Conservation (phyloP, 345 rosid species). For the Eucalyptus regnans region DNA sequence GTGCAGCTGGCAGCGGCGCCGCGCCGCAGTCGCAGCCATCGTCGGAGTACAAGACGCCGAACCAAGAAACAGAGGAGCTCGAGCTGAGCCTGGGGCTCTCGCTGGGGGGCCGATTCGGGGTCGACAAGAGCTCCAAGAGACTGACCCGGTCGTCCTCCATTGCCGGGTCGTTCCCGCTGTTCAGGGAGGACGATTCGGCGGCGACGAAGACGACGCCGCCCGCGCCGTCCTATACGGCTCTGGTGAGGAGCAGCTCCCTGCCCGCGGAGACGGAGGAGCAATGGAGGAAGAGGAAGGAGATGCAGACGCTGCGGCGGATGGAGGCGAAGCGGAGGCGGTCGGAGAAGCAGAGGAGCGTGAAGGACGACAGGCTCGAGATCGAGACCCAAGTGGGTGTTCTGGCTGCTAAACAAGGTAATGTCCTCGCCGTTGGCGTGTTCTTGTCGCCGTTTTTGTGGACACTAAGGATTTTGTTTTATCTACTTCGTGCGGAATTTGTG, state of each 20-base stretch:
- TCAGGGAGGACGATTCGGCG: conserved; percentile 16
- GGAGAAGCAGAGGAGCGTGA: conserved; percentile 65
- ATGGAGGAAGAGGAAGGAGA: conserved; percentile 86
- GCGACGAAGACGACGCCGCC: neutral
- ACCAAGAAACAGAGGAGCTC: conserved; percentile 25
- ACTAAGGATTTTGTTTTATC: neutral
- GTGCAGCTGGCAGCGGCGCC: neutral
- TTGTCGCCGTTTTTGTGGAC: neutral
- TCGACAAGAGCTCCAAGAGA: conserved; percentile 45
- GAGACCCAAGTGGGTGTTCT: neutral
- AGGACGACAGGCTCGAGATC: neutral
- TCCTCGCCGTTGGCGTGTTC: neutral
- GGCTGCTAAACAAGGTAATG: neutral
- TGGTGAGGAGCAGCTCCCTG: conserved; percentile 69
- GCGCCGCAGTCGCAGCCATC: neutral
- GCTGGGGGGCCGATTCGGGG: conserved; percentile 84
- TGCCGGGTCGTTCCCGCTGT: conserved; percentile 31
- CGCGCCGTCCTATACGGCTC: conserved; percentile 23
- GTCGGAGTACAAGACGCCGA: neutral
- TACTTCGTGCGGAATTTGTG: neutral
- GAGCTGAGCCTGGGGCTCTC: conserved; percentile 90
- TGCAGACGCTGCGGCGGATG: conserved; percentile 78
- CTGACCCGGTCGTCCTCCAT: conserved; percentile 72
- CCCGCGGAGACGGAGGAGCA: conserved; percentile 87
- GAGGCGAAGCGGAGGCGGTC: conserved; percentile 78